Percentiles rank a stretch among this genome's conserved stretches.
phyloP scores from a whole-genome alignment of 495 filamentous ascomycete species.

The Lepidopterella palustris region DNA sequence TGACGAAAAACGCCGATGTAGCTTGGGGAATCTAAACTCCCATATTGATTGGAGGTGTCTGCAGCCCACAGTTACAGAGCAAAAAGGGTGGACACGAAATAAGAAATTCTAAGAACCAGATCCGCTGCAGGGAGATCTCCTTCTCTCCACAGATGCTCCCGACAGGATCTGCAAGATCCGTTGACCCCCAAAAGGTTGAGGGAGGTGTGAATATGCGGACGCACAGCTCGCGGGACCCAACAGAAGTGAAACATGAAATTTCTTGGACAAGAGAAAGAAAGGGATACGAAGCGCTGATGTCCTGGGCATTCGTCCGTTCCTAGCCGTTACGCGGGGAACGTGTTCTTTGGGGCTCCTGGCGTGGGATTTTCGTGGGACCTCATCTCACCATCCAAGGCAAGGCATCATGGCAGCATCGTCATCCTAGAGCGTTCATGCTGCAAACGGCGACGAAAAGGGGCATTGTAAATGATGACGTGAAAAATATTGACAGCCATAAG shows the following conservation, averaged over 20 bases:
- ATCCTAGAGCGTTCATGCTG: neutral
- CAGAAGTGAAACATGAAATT: neutral
- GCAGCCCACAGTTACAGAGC: neutral
- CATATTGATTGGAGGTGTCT: neutral
- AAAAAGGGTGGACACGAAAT: neutral
- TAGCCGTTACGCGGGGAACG: neutral
- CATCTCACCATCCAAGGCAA: neutral
- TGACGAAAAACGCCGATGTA: neutral
- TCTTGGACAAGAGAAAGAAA: neutral
- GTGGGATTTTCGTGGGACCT: neutral
- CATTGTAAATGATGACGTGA: neutral
- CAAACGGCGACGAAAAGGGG: neutral
- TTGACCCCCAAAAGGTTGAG: neutral
- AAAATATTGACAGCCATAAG: neutral
- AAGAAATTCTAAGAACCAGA: neutral
- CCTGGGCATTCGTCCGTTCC: neutral
- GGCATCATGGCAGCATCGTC: neutral
- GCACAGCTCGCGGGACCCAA: neutral
- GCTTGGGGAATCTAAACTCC: neutral
- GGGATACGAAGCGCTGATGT: neutral
- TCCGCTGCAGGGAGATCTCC: neutral
- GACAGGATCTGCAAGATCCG: neutral
- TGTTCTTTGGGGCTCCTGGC: neutral
- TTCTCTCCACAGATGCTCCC: constrained; percentile 2
- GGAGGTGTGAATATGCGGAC: neutral